Evolutionary conservation across 805 yeast species (phyloP), one percentile per base, ranked within the genome.

Genomic region (Clavispora vitiphila): DNA sequence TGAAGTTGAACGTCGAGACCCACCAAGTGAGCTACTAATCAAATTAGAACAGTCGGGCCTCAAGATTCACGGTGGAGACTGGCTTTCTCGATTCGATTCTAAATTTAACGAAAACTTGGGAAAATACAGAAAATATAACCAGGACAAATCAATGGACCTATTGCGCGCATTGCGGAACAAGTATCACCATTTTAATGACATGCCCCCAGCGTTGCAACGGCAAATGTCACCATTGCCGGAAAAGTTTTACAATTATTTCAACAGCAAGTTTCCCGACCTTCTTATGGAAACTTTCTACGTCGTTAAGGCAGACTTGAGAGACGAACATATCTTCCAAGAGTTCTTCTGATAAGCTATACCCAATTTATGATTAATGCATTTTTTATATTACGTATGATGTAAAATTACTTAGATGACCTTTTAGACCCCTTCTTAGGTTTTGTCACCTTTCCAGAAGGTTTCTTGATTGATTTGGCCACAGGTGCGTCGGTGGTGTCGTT

Each of bases 131-230:
- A 90, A 88, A 61, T 93, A 93, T 60, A 83, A 83, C 49, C 76
- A 84, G 0, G 79, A 76, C 43, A 85, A 81, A 53, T 63, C 93
- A 35, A 79, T 89, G 81, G 99, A 93, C 60, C 65, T 93, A 39
- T 64, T 93, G 44, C 71, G 99, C 44, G 96, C 96, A 0, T 62
- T 93, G 51, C 74, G 99, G 54, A 93, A 93, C 66, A 93, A 93
- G 61, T 83, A 87, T 56, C 98, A 93, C 61, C 99, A 93, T 61
- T 91, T 76, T 61, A 88, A 88, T 64, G 99, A 93, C 60, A 65
- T 90, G 57, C 96, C 96, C 1, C 72, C 65, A 8, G 76, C 69
- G 11, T 70, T 93, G 43, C 80, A 78, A 39, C 58, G 57, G 12
- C 71, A 77, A 38, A 83, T 93, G 78, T 83, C 87, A 15, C 83